Percentiles rank a stretch among this genome's conserved stretches.
Evolutionary conservation across 805 yeast species (phyloP).

Genomic region (Metschnikowia noctiluminum): DNA sequence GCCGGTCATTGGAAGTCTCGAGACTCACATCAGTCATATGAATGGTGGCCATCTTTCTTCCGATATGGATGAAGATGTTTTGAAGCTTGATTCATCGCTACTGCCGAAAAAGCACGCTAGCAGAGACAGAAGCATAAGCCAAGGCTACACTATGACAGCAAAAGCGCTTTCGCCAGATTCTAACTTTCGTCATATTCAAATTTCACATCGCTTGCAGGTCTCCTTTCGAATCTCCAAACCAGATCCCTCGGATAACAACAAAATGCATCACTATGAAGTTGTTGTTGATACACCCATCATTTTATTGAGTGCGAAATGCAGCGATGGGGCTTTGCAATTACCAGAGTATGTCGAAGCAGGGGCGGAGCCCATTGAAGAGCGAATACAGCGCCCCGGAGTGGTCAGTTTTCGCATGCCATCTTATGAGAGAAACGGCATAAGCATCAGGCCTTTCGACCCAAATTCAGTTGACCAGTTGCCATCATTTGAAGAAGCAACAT

Average conservation of each 20-base stretch:
- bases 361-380: background rate
- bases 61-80: slow-evolving; percentile 17
- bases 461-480: slow-evolving; percentile 41
- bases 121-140: slow-evolving; percentile 27
- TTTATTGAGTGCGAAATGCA: slow-evolving; percentile 40
- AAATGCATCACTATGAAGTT: slow-evolving; percentile 74
- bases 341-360: slow-evolving; percentile 36
- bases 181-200: slow-evolving; percentile 58
- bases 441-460: slow-evolving; percentile 27
- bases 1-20: slow-evolving; percentile 38
- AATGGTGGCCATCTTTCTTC: slow-evolving; percentile 5
- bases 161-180: slow-evolving; percentile 59
- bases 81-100: slow-evolving; percentile 30
- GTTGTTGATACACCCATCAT: slow-evolving; percentile 74
- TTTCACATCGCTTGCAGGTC: slow-evolving; percentile 67
- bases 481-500: slow-evolving; percentile 63
- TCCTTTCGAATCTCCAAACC: slow-evolving; percentile 66
- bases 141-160: slow-evolving; percentile 33
- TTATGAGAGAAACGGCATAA: slow-evolving; percentile 29
- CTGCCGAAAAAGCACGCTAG: slow-evolving; percentile 25
- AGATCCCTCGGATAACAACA: slow-evolving; percentile 43
- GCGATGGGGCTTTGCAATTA: slow-evolving; percentile 38
- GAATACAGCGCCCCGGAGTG: slow-evolving; percentile 15
- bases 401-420: slow-evolving; percentile 40
- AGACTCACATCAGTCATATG: slow-evolving; percentile 34